Percentiles rank a stretch among this genome's conserved stretches.
phyloP scores from a whole-genome alignment of 2,329 filamentous ascomycete species.

The Sclerotinia sclerotiorum region DNA sequence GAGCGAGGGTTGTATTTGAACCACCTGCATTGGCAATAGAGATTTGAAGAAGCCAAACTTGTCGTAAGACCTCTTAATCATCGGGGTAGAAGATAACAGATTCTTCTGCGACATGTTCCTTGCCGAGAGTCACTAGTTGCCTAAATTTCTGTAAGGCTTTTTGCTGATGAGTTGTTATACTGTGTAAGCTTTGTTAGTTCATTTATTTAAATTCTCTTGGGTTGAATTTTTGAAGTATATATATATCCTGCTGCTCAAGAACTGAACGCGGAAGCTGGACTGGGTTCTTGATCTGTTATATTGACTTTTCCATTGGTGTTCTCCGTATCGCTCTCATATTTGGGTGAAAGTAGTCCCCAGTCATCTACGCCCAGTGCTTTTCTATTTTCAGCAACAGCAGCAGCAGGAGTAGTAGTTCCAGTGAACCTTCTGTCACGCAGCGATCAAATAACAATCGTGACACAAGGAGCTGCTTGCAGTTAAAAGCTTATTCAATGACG shows the following conservation, averaged over 20 bases:
- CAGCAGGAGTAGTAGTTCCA: background rate
- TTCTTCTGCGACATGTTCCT: background rate
- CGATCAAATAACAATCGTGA: background rate
- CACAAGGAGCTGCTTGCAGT: background rate
- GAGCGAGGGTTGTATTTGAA: background rate
- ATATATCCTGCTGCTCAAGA: too few relatives aligned
- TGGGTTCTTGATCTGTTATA: fast-evolving
- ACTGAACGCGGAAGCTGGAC: too few relatives aligned
- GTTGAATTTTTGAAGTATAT: too few relatives aligned
- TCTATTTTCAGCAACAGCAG: background rate
- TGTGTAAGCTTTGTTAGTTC: background rate
- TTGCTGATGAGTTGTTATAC: too few relatives aligned
- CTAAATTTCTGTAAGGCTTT: fast-evolving
- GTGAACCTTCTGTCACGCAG: background rate
- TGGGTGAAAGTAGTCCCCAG: background rate
- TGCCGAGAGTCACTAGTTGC: fast-evolving
- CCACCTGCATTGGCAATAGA: background rate
- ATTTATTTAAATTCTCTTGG: background rate
- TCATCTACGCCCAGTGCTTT: too few relatives aligned
- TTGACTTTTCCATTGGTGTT: background rate
- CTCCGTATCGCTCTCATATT: background rate
- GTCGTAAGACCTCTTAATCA: background rate
- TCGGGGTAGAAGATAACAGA: too few relatives aligned
- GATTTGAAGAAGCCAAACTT: background rate
- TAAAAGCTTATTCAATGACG: background rate